Evolutionary conservation across 768 basidiomycete genomes (phyloP).

Genomic region (Pleurotus giganteus): DNA sequence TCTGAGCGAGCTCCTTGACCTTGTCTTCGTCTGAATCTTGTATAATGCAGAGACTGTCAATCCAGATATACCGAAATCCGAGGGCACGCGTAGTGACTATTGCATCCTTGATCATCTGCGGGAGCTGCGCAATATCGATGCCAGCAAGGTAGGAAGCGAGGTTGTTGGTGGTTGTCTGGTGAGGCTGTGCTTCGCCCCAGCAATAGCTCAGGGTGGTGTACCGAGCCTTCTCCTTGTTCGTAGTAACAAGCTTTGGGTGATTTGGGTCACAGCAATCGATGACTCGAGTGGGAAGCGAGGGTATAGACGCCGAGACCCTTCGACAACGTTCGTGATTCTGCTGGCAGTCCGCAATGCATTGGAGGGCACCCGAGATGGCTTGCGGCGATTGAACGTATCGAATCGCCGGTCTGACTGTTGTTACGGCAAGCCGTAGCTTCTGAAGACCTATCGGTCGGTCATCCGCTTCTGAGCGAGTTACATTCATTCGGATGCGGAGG

Average conservation of each 20-base stretch:
- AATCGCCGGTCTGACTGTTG: too few species aligned
- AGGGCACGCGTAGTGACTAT: neutral
- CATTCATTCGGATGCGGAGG: too few species aligned
- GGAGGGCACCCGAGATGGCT: neutral
- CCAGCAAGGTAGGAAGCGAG: neutral
- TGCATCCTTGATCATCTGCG: slow-evolving; percentile 1
- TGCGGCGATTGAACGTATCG: neutral
- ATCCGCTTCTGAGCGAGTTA: too few species aligned
- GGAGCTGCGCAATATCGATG: neutral
- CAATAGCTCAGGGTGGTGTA: neutral
- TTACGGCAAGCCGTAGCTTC: too few species aligned
- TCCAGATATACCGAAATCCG: neutral
- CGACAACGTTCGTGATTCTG: neutral
- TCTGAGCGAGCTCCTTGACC: neutral
- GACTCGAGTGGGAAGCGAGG: neutral
- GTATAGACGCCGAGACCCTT: neutral
- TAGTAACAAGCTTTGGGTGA: neutral
- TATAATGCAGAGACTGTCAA: neutral
- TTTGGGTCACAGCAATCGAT: slow-evolving; percentile 1
- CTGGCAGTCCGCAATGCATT: neutral
- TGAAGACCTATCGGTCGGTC: too few species aligned
- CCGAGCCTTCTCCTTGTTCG: neutral
- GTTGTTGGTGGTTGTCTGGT: neutral
- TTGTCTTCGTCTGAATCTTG: slow-evolving; percentile 1
- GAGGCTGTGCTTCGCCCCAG: neutral